These are phyloP conservation scores for Nicotiana knightiana DNA, from an alignment of 257 asterid species.

Conservation along the genomic window DNA sequence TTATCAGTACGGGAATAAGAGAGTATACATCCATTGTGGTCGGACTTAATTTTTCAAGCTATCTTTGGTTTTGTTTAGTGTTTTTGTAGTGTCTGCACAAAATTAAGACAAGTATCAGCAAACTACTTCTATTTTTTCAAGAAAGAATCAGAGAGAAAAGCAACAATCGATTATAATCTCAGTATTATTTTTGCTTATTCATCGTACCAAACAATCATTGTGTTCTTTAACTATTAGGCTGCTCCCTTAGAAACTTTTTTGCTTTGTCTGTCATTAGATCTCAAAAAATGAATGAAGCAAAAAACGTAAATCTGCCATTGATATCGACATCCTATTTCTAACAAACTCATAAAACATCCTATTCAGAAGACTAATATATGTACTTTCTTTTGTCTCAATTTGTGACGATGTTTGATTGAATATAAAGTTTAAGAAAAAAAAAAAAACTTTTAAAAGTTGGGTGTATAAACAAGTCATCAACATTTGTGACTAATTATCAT, in stretches of 20 bases:
- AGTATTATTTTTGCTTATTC: no score
- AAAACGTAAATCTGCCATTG: background rate
- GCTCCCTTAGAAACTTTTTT: background rate
- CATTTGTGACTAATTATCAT: no score
- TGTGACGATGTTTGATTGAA: no score
- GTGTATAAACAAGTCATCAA: no score
- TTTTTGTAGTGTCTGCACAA: background rate
- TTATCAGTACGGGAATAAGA: background rate
- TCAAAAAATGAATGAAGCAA: background rate
- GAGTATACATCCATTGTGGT: background rate
- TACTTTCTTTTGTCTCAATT: no score
- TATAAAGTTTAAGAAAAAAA: no score
- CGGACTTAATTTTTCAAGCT: background rate
- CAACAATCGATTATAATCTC: fast-evolving
- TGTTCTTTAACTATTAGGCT: no score
- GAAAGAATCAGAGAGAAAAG: no score
- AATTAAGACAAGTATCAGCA: background rate
- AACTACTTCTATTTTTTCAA: background rate
- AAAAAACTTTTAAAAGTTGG: no score
- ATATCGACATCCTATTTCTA: background rate
- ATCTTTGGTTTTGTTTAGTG: background rate
- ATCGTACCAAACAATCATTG: no score
- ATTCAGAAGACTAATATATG: background rate
- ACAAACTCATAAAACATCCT: background rate
- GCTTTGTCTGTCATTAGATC: background rate